phyloP scores from a whole-genome alignment of 2,329 filamentous ascomycete genomes.

The Ambrosiella cleistominuta region DNA sequence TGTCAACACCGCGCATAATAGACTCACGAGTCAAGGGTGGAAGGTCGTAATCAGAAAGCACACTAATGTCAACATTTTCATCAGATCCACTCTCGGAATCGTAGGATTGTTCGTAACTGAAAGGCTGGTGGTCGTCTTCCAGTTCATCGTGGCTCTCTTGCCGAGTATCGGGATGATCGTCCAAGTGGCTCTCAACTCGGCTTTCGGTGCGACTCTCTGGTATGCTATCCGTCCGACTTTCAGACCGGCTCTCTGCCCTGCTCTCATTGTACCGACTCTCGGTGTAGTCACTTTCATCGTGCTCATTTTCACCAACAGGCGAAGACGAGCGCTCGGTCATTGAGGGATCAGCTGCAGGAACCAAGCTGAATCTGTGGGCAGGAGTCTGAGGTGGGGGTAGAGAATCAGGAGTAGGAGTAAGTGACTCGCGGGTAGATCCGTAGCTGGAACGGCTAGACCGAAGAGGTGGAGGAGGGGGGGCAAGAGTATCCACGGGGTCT shows the following conservation, averaged over 20 bases:
- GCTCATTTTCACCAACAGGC: neutral
- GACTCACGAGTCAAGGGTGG: conserved; percentile 82
- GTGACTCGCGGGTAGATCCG: conserved; percentile 8
- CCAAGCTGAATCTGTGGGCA: neutral
- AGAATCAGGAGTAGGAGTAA: conserved; percentile 8
- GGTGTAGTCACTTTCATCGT: conserved; percentile 1
- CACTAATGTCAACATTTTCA: conserved; percentile 34
- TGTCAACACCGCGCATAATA: conserved; percentile 76
- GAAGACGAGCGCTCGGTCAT: conserved; percentile 3
- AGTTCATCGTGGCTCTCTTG: neutral
- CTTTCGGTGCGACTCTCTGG: neutral
- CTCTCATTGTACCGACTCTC: neutral
- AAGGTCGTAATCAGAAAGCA: conserved; percentile 44
- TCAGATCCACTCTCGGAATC: conserved; percentile 11
- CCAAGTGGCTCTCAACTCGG: neutral
- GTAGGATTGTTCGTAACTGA: conserved; percentile 7
- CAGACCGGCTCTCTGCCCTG: neutral
- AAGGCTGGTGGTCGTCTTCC: neutral
- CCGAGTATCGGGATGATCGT: neutral
- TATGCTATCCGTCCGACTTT: neutral
- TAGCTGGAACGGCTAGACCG: conserved; percentile 4
- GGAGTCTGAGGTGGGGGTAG: neutral
- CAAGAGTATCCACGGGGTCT: conserved; percentile 2
- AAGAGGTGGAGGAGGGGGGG: conserved; percentile 3
- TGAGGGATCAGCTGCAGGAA: neutral